A percentile compares a stretch with the other conserved stretches of the same genome.
These are phyloP conservation scores for Ophiostoma populinum DNA, from an alignment of 2,329 filamentous ascomycete genomes.

Conservation along the genomic window DNA sequence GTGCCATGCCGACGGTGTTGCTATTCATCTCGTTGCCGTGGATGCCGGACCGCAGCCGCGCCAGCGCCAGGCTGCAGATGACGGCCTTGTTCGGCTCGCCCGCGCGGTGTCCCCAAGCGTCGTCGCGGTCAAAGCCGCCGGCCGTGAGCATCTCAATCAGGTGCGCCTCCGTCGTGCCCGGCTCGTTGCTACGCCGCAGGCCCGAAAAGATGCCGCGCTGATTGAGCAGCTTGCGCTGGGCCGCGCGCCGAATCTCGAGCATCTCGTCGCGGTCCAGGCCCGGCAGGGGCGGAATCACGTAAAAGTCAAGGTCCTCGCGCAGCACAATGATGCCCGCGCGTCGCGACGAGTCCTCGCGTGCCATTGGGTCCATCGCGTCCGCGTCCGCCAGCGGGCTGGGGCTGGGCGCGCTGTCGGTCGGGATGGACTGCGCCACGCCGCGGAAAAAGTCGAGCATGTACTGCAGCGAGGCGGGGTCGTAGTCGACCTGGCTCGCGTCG, in stretches of 20 bases:
- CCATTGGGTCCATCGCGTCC: conserved; percentile 55
- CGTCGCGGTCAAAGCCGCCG: conserved; percentile 91
- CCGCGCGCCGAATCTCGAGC: conserved; percentile 89
- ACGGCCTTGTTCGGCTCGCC: conserved; percentile 96
- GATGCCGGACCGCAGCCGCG: conserved; percentile 82
- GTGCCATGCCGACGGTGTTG: conserved; percentile 89
- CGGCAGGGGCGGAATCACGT: conserved; percentile 72
- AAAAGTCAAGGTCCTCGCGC: conserved; percentile 92
- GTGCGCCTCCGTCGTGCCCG: conserved; percentile 92
- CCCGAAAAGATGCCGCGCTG: conserved; percentile 96
- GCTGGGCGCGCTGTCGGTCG: conserved; percentile 49
- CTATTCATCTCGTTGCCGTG: conserved; percentile 58
- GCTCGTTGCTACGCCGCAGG: conserved; percentile 84
- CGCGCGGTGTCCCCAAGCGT: conserved; percentile 91
- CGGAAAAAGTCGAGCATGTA: conserved; percentile 99
- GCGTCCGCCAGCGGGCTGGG: conserved; percentile 44
- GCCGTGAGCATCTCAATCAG: conserved; percentile 98
- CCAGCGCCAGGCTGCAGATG: conserved; percentile 88
- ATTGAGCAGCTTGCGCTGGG: conserved; percentile 66
- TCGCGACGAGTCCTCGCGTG: conserved; percentile 63
- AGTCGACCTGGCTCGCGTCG: conserved; percentile 93
- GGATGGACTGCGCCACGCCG: conserved; percentile 89
- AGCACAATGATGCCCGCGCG: conserved; percentile 95
- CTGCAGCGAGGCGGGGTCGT: conserved; percentile 87
- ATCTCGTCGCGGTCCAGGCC: conserved; percentile 81